Evolutionary conservation across 2,329 filamentous ascomycete species (phyloP), one percentile per base, ranked within the genome.

Genomic region (Cordyceps pruinosa): DNA sequence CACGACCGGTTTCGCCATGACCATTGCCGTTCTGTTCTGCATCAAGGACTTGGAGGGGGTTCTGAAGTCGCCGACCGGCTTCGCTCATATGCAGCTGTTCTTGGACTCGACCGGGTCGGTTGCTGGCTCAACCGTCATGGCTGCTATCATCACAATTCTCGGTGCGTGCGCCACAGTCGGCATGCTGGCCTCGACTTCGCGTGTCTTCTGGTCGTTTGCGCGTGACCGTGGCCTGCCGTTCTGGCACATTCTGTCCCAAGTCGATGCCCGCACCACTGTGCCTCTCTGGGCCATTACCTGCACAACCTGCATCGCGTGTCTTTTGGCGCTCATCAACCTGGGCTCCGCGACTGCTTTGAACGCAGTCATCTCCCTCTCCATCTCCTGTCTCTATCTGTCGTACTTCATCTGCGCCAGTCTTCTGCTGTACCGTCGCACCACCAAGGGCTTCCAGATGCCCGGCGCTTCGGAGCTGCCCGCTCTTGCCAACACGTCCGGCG

Each of bases 11-110:
- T 80, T 84, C 48, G 72, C 76, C n/a, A 80, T 84, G 72, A 63
- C 82, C 13, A 70, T 83, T 17, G 78, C 79, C 0, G 70, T 82
- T 26, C 72, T 81, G 6, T 84, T 83, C 62, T 81, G 77, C 32
- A 70, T 58, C 84, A n/a, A 74, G 73, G 37, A 48, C 13, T 67
- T 80, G 6, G 70, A 76, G 7, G 65, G 64, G 0, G 73, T 77
- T 1, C 64, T 80, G 4, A 66, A 67, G 0, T 75, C 73, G 0
- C 71, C 73, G 0, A 81, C 79, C 0, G 75, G 75, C 1, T 82
- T 80, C 48, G 81, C 84, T 0, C 83, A 83, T 60, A 84, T 86
- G 64, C 73, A 82, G 53, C 75, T 84, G 21, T 84, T 84, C 59
- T 73, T 74, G 59, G 74, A 81, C 42, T 76, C 76, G 2, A 78